These are phyloP conservation scores for Hanseniaspora occidentalis DNA, from an alignment of 805 yeast species.

Conservation along the genomic window DNA sequence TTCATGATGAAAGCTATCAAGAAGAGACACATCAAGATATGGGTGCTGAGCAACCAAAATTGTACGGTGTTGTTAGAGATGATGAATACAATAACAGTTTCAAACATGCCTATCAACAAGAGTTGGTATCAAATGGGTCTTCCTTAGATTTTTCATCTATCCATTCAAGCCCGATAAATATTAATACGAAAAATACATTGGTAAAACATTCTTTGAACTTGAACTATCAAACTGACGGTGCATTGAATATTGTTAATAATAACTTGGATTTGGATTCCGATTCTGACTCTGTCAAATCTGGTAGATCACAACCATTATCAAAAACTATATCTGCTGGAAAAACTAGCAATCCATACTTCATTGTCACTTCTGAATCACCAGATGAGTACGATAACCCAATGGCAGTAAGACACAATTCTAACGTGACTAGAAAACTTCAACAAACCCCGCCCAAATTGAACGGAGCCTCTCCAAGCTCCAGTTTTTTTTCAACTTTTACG, in stretches of 20 bases:
- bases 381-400: neutral
- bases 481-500: neutral
- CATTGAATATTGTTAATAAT: too few species aligned
- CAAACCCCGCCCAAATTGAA: too few species aligned
- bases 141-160: neutral
- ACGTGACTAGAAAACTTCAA: too few species aligned
- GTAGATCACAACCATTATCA: neutral
- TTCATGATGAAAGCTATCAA: constrained; percentile 1
- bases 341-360: neutral
- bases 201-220: too few species aligned
- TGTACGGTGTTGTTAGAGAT: neutral
- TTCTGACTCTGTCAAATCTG: neutral
- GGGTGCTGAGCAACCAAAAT: neutral
- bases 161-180: neutral
- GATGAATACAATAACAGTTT: neutral
- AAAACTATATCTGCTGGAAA: neutral
- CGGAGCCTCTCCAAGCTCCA: too few species aligned
- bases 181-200: too few species aligned
- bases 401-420: too few species aligned
- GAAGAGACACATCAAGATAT: neutral
- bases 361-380: neutral
- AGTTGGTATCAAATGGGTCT: neutral
- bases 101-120: neutral
- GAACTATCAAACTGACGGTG: too few species aligned
- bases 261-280: neutral